A percentile compares a stretch with the other conserved stretches of the same genome.
These are phyloP conservation scores for Penicillium sp. DNA, from an alignment of 2,329 filamentous ascomycete genomes.

Conservation along the genomic window DNA sequence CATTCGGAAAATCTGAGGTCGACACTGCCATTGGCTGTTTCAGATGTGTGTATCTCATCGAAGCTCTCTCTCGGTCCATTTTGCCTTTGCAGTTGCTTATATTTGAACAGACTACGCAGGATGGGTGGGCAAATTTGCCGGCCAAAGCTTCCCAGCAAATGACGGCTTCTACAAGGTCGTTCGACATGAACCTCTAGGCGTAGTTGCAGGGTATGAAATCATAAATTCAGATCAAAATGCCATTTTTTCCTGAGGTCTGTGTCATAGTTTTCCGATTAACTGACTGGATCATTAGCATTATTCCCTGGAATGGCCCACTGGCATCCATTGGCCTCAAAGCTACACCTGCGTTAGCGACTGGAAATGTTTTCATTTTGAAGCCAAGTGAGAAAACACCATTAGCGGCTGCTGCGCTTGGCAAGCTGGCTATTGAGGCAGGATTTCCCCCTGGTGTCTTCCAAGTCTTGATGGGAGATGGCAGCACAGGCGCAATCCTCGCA, in stretches of 20 bases:
- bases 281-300: constrained; percentile 55
- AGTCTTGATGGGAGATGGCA: constrained; percentile 73
- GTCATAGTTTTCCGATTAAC: no score
- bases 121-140: not conserved
- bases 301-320: constrained; percentile 84
- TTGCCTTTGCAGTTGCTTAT: no score
- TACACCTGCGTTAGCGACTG: constrained; percentile 66
- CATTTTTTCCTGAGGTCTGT: no score
- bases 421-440: constrained; percentile 60
- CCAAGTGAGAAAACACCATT: constrained; percentile 68
- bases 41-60: no score
- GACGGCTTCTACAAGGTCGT: not conserved
- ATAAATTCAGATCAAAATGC: no score
- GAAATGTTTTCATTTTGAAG: constrained; percentile 67
- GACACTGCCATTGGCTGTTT: no score
- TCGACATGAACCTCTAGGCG: not conserved
- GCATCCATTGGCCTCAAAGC: constrained; percentile 85
- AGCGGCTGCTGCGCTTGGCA: constrained; percentile 62
- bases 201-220: no score
- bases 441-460: constrained; percentile 65
- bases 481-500: constrained; percentile 70
- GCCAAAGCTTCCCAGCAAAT: not conserved
- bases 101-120: not conserved
- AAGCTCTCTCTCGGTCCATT: no score
- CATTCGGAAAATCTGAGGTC: constrained; percentile 51